Base-by-base conservation (phyloP, 1,284 basidiomycete species). In the Pterulicium gracile region DNA sequence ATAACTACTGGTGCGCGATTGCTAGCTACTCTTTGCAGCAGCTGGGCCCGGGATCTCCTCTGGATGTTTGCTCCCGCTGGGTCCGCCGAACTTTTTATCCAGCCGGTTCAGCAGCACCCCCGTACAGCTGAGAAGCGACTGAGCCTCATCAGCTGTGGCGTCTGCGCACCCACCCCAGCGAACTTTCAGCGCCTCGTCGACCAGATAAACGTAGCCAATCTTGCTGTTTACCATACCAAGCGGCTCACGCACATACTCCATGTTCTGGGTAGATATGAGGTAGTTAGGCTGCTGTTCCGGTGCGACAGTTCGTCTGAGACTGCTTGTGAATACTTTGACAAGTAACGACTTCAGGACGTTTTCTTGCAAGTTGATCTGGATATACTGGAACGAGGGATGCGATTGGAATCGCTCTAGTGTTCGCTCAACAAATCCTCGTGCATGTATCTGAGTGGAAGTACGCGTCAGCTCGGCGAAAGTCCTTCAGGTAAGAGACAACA, bases 111-210 rank as follows among this genome's bases (percentile, higher is more conserved):
- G 62, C 32, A 94, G 68, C 1, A 91, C 83, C 2, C 79, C 77
- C 0, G 81, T 76, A 55, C 92, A 95, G 39, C 71, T 78, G 55
- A 80, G 68, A 45, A 97, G 64, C 10, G 82, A 77, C 47, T 76
- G 67, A 1, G 73, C 68, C 64, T 98, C 94, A 49, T 86, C 79
- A 3, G 65, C 59, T 50, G 77, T 84, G 0, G 93, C 88, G 57
- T 89, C 85, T 1, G 83, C 92, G 52, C 90, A 87, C 2, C 81
- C 95, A 1, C 88, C 95, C 96, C 95, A 98, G 15, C 96, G 77
- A 44, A 98, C 77, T 60, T 81, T 88, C 50, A 81, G 65, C 49
- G 88, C 78, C 56, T 83, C 76, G 57, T 97, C 95, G 17, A 98
- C 78, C 4, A 98, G 72, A 59, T 88, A 98, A 7, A 95, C 84